These are phyloP conservation scores for Sarocladium oryzae DNA, from an alignment of 2,329 filamentous ascomycete species.

Conservation along the genomic window DNA sequence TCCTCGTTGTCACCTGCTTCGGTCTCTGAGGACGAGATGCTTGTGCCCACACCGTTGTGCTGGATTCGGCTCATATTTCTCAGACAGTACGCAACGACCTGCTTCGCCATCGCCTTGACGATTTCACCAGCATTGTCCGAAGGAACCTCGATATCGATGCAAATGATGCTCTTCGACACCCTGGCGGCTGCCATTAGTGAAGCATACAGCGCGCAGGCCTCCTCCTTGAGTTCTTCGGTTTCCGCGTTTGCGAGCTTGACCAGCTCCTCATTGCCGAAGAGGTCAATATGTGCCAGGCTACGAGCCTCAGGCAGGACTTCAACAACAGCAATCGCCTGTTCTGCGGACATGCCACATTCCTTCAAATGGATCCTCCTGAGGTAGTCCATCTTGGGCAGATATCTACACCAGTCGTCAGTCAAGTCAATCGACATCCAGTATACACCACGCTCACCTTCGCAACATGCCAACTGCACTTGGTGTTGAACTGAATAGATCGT, in stretches of 20 bases:
- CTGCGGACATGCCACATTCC: constrained; percentile 75
- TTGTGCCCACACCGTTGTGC: constrained; percentile 52
- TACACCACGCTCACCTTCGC: constrained; percentile 52
- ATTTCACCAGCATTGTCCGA: constrained; percentile 77
- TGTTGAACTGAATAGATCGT: constrained; percentile 64
- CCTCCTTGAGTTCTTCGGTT: constrained; percentile 77
- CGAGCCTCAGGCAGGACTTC: constrained; percentile 83
- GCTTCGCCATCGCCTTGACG: constrained; percentile 84
- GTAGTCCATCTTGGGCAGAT: constrained; percentile 69
- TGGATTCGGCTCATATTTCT: constrained; percentile 81
- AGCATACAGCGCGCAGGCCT: constrained; percentile 88
- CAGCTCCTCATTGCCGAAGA: constrained; percentile 74
- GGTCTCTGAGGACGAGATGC: constrained; percentile 18
- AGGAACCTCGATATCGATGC: constrained; percentile 87
- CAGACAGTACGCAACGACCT: constrained; percentile 90
- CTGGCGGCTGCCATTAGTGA: constrained; percentile 83
- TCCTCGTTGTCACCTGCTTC: constrained; percentile 12
- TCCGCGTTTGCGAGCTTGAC: constrained; percentile 65
- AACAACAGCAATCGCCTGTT: constrained; percentile 84
- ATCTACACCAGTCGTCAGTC: constrained; percentile 32
- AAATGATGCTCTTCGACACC: constrained; percentile 76
- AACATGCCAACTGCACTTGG: constrained; percentile 70
- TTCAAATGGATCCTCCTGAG: constrained; percentile 82
- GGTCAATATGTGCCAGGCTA: constrained; percentile 76
- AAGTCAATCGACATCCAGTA: neutral